Conservation (phyloP, 2,329 filamentous ascomycete genomes). For the Colletotrichum orchidophilum region DNA sequence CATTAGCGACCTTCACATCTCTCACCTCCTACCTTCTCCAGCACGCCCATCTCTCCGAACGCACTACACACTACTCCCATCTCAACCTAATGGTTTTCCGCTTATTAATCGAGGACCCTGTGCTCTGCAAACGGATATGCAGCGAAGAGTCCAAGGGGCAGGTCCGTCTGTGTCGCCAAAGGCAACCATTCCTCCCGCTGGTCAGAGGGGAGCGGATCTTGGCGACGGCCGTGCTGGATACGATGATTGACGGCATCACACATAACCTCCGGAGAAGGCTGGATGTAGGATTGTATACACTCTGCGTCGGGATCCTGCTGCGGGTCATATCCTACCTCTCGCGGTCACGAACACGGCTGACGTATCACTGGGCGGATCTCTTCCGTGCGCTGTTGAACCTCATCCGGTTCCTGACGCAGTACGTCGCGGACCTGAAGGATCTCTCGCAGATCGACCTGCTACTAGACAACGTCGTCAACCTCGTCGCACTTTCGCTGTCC, state of each 20-base stretch:
- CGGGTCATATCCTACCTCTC: slow-evolving; percentile 87
- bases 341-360: slow-evolving; percentile 80
- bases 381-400: slow-evolving; percentile 91
- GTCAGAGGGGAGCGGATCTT: slow-evolving; percentile 78
- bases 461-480: slow-evolving; percentile 80
- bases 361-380: slow-evolving; percentile 95
- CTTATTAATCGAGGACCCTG: slow-evolving; percentile 85
- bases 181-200: slow-evolving; percentile 84
- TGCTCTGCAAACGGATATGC: slow-evolving; percentile 84
- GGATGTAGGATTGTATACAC: slow-evolving; percentile 84
- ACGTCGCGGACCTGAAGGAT: slow-evolving; percentile 78
- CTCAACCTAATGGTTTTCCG: slow-evolving; percentile 87
- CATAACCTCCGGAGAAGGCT: slow-evolving; percentile 90
- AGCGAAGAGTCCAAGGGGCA: slow-evolving; percentile 77
- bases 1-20: slow-evolving; percentile 85
- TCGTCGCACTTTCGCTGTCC: slow-evolving; percentile 85
- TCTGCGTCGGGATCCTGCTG: slow-evolving; percentile 83
- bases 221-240: slow-evolving; percentile 81
- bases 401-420: slow-evolving; percentile 89
- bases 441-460: slow-evolving; percentile 77
- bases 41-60: slow-evolving; percentile 85
- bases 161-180: slow-evolving; percentile 88
- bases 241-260: slow-evolving; percentile 89
- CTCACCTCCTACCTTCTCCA: slow-evolving; percentile 92
- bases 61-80: slow-evolving; percentile 84